phyloP scores from a whole-genome alignment of 441 rosid species.

The Brassica hybrid region DNA sequence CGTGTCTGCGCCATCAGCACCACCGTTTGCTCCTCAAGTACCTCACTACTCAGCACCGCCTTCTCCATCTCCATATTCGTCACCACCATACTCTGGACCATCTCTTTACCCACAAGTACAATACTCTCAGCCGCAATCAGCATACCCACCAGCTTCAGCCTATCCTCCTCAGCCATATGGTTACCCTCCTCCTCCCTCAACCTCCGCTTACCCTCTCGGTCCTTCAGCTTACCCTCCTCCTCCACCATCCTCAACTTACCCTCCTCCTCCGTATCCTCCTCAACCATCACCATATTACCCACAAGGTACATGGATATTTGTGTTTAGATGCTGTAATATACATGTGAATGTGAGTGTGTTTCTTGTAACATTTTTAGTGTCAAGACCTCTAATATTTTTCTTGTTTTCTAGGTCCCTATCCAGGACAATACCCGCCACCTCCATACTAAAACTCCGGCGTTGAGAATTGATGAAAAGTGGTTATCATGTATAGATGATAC shows the following conservation, averaged over 20 bases:
- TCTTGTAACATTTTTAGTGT: neutral
- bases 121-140: slow-evolving; percentile 46
- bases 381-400: neutral
- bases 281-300: slow-evolving; percentile 47
- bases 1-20: slow-evolving; percentile 36
- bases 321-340: neutral
- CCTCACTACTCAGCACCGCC: slow-evolving; percentile 51
- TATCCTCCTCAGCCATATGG: slow-evolving; percentile 48
- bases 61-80: slow-evolving; percentile 35
- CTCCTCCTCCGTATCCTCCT: slow-evolving; percentile 39
- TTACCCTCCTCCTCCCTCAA: slow-evolving; percentile 54
- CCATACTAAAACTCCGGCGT: slow-evolving; percentile 48
- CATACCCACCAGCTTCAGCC: slow-evolving; percentile 47
- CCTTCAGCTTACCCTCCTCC: slow-evolving; percentile 46
- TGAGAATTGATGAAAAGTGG: slow-evolving; percentile 9
- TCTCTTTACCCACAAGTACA: slow-evolving; percentile 48
- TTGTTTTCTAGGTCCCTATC: slow-evolving; percentile 54
- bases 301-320: slow-evolving; percentile 33
- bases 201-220: slow-evolving; percentile 51
- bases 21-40: slow-evolving; percentile 50
- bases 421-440: slow-evolving; percentile 62
- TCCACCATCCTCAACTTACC: slow-evolving; percentile 49
- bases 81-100: slow-evolving; percentile 45
- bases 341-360: neutral
- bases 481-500: slow-evolving; percentile 17